These are phyloP conservation scores for Rhipidocladum racemiflorum DNA, from an alignment of 176 grass and related monocot genomes.

Conservation along the genomic window DNA sequence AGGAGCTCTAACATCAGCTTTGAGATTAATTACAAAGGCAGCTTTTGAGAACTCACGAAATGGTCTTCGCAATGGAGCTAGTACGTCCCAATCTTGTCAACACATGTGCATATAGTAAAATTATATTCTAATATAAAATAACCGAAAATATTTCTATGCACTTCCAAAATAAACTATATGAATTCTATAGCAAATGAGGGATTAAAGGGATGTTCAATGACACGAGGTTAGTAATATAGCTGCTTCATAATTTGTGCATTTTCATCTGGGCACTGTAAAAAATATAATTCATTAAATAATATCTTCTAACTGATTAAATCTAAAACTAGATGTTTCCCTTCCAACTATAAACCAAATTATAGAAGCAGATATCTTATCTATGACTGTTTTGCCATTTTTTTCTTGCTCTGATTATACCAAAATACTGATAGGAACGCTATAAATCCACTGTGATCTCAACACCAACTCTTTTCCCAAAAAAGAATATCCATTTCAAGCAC, in stretches of 20 bases:
- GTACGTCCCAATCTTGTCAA: constrained; percentile 34
- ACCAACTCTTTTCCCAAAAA: background rate
- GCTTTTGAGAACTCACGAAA: constrained; percentile 66
- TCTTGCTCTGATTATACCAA: background rate
- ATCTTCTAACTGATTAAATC: background rate
- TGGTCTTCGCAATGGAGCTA: constrained; percentile 77
- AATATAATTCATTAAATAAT: background rate
- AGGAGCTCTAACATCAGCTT: constrained; percentile 57
- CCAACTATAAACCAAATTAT: background rate
- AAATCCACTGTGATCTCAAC: background rate
- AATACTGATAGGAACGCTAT: background rate
- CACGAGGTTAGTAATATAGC: background rate
- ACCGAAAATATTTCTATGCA: background rate
- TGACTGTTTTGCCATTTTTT: background rate
- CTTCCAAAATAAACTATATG: background rate
- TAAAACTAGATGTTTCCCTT: background rate
- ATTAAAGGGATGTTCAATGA: background rate
- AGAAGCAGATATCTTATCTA: background rate
- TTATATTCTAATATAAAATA: background rate
- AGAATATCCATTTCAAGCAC: background rate
- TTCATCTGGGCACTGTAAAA: background rate
- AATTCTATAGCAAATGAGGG: background rate
- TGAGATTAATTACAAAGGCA: constrained; percentile 73
- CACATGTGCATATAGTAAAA: constrained; percentile 1
- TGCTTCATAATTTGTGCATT: background rate